These are phyloP conservation scores for Neopestalotiopsis sp. DNA, from an alignment of 2,329 filamentous ascomycete genomes.

Conservation along the genomic window DNA sequence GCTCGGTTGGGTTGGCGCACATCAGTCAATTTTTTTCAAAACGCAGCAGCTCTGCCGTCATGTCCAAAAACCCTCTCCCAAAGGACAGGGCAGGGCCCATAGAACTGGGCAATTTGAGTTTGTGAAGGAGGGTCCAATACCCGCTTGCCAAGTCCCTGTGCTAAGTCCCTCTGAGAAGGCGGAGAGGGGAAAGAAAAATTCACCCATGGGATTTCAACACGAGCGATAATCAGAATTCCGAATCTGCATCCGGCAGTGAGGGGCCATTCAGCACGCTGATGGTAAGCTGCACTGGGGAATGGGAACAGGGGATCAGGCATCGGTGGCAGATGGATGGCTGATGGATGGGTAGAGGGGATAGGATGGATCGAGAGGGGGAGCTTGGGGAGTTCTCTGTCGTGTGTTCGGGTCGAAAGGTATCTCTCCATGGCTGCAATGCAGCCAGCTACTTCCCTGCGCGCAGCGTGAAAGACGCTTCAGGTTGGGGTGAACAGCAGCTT, in stretches of 20 bases:
- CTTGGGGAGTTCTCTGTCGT: not conserved
- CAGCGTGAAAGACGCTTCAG: not conserved
- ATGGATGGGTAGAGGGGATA: not conserved
- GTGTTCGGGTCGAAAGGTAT: not conserved
- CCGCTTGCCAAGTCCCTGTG: not conserved
- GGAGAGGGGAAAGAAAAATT: not conserved
- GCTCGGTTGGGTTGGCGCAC: not conserved
- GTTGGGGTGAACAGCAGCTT: not conserved
- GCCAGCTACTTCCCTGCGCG: not conserved
- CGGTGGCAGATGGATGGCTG: not conserved
- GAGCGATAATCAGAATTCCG: conserved; percentile 1
- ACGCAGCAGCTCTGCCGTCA: not conserved
- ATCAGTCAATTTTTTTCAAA: not conserved
- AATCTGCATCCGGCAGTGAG: conserved; percentile 1
- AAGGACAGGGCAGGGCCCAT: not conserved
- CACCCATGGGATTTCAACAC: not conserved
- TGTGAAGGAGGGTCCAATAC: not conserved
- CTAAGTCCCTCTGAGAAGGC: not conserved
- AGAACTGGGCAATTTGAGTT: not conserved
- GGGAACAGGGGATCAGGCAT: not conserved
- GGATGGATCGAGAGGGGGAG: not conserved
- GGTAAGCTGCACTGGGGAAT: not conserved
- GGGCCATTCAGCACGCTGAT: not conserved
- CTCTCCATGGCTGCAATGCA: not conserved
- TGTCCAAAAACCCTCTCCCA: not conserved